A percentile compares a stretch with the other conserved stretches of the same genome.
Conservation (phyloP, 805 yeast species). For the Sugiyamaella mastotermitis region DNA sequence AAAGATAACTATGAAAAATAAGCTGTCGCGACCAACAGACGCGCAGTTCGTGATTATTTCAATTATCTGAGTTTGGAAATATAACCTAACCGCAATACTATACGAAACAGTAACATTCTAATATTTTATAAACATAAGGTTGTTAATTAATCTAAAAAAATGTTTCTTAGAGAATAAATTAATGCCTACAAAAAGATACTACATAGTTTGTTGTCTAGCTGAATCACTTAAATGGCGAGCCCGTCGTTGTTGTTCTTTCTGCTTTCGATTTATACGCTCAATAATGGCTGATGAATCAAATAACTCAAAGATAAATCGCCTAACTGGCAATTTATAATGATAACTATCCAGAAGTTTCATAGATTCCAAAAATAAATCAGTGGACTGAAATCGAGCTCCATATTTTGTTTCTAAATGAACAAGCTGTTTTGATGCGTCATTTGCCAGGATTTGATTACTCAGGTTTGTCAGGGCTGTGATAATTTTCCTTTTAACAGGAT, state of each 20-base stretch:
- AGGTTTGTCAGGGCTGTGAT: conserved; percentile 41
- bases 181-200: too few species aligned
- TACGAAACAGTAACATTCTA: too few species aligned
- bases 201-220: neutral
- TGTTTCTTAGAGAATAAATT: too few species aligned
- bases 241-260: conserved; percentile 17
- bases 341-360: conserved; percentile 48
- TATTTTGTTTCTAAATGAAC: conserved; percentile 44
- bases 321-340: conserved; percentile 54
- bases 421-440: conserved; percentile 53
- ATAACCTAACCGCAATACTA: too few species aligned
- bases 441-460: conserved; percentile 48
- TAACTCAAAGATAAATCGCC: conserved; percentile 61
- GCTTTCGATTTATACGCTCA: conserved; percentile 39
- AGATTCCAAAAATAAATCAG: conserved; percentile 48
- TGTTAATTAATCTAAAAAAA: too few species aligned
- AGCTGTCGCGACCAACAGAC: too few species aligned
- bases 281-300: conserved; percentile 49
- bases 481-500: conserved; percentile 20
- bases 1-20: too few species aligned
- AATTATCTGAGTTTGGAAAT: too few species aligned
- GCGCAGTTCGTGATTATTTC: too few species aligned
- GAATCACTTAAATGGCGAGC: conserved; percentile 2
- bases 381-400: conserved; percentile 50
- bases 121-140: too few species aligned